Evolutionary conservation across 352 stramenopile genomes (phyloP).

Genomic region (Pythium phragmitis): DNA sequence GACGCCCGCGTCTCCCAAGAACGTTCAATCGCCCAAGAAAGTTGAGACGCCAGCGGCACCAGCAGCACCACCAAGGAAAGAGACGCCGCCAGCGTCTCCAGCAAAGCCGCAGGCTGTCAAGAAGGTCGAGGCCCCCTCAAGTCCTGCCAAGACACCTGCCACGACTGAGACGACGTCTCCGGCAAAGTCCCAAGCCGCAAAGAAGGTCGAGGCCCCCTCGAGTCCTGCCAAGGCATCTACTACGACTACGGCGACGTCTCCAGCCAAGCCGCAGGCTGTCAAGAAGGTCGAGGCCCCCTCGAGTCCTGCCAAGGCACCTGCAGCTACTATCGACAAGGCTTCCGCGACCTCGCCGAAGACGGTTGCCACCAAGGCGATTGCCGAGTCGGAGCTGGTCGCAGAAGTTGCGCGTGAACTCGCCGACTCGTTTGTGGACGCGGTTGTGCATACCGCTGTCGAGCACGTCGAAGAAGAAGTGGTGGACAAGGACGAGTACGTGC

Average conservation of each 20-base stretch:
- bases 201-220: background rate
- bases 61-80: conserved; percentile 16
- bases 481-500: conserved; percentile 66
- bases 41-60: conserved; percentile 12
- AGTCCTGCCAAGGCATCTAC: background rate
- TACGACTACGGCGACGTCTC: background rate
- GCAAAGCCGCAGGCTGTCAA: conserved; percentile 5
- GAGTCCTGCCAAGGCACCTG: background rate
- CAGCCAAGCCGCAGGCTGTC: conserved; percentile 12
- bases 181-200: conserved; percentile 1
- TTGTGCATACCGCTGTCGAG: conserved; percentile 46
- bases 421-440: conserved; percentile 37
- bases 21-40: conserved; percentile 23
- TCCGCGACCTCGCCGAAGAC: background rate
- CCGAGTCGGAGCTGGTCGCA: conserved; percentile 25
- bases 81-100: conserved; percentile 8
- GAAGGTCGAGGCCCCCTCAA: conserved; percentile 7
- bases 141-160: conserved; percentile 17
- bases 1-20: conserved; percentile 24
- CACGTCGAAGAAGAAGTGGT: conserved; percentile 33
- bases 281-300: conserved; percentile 12
- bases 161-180: background rate
- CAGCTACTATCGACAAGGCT: too few relatives aligned
- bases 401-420: conserved; percentile 24
- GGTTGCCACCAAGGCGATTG: conserved; percentile 8